Evolutionary conservation across 108 stramenopile species (phyloP).

Genomic region (Cyclotella distinguenda): DNA sequence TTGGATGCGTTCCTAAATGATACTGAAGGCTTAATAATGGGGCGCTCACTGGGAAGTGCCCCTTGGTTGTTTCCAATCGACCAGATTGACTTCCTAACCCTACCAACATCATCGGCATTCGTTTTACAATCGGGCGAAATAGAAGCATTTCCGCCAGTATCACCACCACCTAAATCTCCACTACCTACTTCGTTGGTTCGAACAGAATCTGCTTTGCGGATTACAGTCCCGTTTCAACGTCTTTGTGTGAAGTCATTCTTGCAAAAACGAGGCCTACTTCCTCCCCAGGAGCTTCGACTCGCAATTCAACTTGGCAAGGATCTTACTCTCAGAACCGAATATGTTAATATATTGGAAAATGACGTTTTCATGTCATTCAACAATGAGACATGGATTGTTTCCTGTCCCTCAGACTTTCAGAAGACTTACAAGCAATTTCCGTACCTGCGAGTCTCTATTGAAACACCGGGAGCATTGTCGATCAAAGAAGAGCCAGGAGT

Average conservation of each 20-base stretch:
- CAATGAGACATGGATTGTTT: slow-evolving; percentile 13
- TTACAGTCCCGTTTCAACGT: slow-evolving; percentile 24
- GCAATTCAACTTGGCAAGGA: slow-evolving; percentile 25
- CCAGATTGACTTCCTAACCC: background rate
- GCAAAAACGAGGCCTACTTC: background rate
- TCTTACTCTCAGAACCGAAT: slow-evolving; percentile 17
- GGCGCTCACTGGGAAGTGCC: slow-evolving; percentile 55
- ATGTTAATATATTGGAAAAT: background rate
- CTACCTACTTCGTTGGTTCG: slow-evolving; percentile 8
- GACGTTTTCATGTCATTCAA: slow-evolving; percentile 5
- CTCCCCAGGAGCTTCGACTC: slow-evolving; percentile 17
- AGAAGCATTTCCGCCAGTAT: background rate
- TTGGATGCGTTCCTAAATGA: slow-evolving; percentile 56
- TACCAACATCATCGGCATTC: background rate
- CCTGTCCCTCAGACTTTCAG: slow-evolving; percentile 20
- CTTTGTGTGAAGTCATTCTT: slow-evolving; percentile 19
- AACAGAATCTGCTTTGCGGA: slow-evolving; percentile 17
- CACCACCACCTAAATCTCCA: background rate
- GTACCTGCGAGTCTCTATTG: slow-evolving; percentile 7
- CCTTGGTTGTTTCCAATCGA: slow-evolving; percentile 57
- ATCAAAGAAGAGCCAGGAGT: slow-evolving; percentile 15
- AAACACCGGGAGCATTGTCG: slow-evolving; percentile 24
- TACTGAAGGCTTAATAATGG: slow-evolving; percentile 50
- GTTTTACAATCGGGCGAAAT: background rate
- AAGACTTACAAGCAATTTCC: slow-evolving; percentile 10